Evolutionary conservation across 2,329 filamentous ascomycete species (phyloP).

Genomic region (Diaporthe velutina): DNA sequence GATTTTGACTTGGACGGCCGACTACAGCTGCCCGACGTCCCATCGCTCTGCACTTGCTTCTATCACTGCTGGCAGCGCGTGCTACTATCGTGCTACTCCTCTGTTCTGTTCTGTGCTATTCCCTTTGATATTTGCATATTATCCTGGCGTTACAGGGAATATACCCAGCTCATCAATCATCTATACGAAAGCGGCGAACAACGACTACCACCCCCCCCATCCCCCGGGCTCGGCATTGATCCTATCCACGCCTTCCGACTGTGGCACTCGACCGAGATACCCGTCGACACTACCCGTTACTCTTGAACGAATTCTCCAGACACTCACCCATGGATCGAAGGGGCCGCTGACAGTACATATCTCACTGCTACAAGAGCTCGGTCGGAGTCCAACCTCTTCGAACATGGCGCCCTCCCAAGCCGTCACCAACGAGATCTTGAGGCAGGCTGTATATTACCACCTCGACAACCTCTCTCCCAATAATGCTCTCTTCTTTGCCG

Average conservation of each 20-base stretch:
- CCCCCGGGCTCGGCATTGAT: slow-evolving; percentile 8
- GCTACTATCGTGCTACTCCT: slow-evolving; percentile 5
- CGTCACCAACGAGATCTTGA: slow-evolving; percentile 65
- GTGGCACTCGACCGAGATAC: slow-evolving; percentile 1
- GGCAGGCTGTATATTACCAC: slow-evolving; percentile 74
- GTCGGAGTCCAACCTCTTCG: slow-evolving; percentile 38
- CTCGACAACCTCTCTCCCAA: slow-evolving; percentile 91
- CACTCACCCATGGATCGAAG: slow-evolving; percentile 50
- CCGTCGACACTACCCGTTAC: background rate
- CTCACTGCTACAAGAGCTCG: slow-evolving; percentile 41
- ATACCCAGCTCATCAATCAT: slow-evolving; percentile 16
- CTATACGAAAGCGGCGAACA: slow-evolving; percentile 20
- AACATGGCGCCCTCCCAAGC: slow-evolving; percentile 67
- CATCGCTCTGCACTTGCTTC: slow-evolving; percentile 17
- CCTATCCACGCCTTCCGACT: background rate
- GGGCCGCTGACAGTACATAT: slow-evolving; percentile 43
- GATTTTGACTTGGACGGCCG: background rate
- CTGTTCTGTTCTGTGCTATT: background rate
- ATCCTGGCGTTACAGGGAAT: slow-evolving; percentile 21
- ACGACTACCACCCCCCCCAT: background rate
- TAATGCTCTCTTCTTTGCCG: slow-evolving; percentile 94
- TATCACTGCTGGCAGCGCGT: slow-evolving; percentile 14
- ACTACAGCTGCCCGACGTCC: background rate
- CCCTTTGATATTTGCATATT: slow-evolving; percentile 31
- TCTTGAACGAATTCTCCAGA: slow-evolving; percentile 1